These are phyloP conservation scores for Ormosia emarginata DNA, from an alignment of 306 rosid genomes.

Conservation along the genomic window DNA sequence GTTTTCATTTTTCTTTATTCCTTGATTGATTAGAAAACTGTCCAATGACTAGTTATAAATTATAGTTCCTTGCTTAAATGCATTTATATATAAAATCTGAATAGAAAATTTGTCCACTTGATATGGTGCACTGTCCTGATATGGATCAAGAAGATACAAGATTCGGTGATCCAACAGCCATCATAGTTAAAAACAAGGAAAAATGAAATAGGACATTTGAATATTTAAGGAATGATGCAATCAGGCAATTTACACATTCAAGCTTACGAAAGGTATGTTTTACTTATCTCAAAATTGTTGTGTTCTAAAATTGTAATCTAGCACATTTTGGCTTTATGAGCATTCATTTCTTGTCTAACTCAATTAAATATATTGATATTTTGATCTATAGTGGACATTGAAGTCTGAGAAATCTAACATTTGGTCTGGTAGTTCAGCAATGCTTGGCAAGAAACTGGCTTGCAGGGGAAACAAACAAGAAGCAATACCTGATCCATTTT, in stretches of 20 bases:
- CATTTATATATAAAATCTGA: background rate
- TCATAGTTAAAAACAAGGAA: background rate
- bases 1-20: background rate
- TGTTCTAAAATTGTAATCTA: background rate
- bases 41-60: background rate
- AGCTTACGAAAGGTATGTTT: constrained; percentile 66
- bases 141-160: constrained; percentile 9
- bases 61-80: background rate
- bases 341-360: constrained; percentile 13
- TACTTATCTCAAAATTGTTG: background rate
- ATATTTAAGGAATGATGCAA: constrained; percentile 65
- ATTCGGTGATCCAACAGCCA: background rate
- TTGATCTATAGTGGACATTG: constrained; percentile 54
- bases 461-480: constrained; percentile 47
- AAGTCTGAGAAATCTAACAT: constrained; percentile 56
- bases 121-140: constrained; percentile 10
- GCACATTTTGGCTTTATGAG: constrained; percentile 13
- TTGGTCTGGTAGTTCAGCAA: constrained; percentile 51
- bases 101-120: background rate
- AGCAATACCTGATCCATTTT: constrained; percentile 64
- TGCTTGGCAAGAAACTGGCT: constrained; percentile 49
- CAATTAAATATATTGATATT: too few relatives aligned
- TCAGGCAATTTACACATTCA: constrained; percentile 66
- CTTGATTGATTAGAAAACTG: background rate
- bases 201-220: constrained; percentile 20